Conservation (phyloP, 352 stramenopile species). For the Globisporangium carolinianum region DNA sequence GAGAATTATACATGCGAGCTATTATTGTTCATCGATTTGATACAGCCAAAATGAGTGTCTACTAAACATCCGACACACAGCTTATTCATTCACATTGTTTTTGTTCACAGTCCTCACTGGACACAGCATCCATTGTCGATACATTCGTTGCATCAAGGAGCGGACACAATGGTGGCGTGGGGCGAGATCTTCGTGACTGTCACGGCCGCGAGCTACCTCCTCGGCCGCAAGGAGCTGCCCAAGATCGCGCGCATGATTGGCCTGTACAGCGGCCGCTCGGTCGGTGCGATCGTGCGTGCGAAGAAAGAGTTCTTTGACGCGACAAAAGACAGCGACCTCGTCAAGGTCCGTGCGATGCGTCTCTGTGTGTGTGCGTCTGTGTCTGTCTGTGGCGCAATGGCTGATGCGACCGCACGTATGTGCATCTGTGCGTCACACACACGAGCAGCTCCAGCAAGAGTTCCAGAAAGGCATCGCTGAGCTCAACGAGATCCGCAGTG, state of each 20-base stretch:
- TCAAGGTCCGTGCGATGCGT: conserved; percentile 31
- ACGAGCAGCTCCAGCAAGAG: conserved; percentile 49
- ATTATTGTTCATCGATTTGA: too few relatives aligned
- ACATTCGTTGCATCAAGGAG: too few relatives aligned
- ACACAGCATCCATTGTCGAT: too few relatives aligned
- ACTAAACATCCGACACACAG: too few relatives aligned
- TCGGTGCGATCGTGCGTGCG: conserved; percentile 64
- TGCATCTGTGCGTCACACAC: not conserved
- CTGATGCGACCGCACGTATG: not conserved
- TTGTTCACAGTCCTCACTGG: too few relatives aligned
- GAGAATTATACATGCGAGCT: too few relatives aligned
- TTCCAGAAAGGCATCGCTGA: conserved; percentile 74
- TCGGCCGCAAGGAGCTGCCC: conserved; percentile 63
- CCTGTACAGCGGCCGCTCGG: conserved; percentile 47
- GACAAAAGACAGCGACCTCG: conserved; percentile 70
- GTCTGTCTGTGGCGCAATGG: not conserved
- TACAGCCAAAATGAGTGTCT: too few relatives aligned
- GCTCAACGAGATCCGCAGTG: conserved; percentile 72
- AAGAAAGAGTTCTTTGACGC: conserved; percentile 84
- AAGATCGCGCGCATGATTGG: conserved; percentile 59
- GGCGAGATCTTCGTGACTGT: conserved; percentile 60
- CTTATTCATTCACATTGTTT: too few relatives aligned
- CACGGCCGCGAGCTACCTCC: conserved; percentile 55
- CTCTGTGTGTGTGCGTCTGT: not conserved
- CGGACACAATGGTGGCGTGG: conserved; percentile 49